These are phyloP conservation scores for Candida insectorum DNA, from an alignment of 805 yeast genomes.

Conservation along the genomic window DNA sequence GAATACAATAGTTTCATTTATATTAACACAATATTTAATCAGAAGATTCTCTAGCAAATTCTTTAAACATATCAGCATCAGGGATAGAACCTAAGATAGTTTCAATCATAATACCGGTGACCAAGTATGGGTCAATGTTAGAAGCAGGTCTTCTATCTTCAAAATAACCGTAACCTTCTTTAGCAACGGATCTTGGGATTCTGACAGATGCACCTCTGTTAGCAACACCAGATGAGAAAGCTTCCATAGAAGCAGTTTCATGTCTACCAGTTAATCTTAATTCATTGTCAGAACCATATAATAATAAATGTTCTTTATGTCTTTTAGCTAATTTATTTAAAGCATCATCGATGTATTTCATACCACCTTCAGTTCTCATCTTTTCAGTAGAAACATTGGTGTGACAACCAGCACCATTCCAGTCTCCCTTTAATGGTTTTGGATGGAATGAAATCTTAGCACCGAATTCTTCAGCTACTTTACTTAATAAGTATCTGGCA, in stretches of 20 bases:
- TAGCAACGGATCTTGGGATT: conserved; percentile 98
- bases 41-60: conserved; percentile 69
- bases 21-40: no score
- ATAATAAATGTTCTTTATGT: conserved; percentile 92
- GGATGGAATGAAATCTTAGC: conserved; percentile 99
- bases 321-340: conserved; percentile 91
- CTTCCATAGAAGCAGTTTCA: conserved; percentile 93
- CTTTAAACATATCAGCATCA: conserved; percentile 92
- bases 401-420: conserved; percentile 99
- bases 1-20: no score
- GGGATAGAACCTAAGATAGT: conserved; percentile 93
- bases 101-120: conserved; percentile 97
- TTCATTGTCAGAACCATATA: conserved; percentile 95
- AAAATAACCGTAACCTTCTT: conserved; percentile 96
- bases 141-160: conserved; percentile 99
- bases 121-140: conserved; percentile 98
- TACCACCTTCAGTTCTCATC: conserved; percentile 96
- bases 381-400: conserved; percentile 91
- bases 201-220: conserved; percentile 99
- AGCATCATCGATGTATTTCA: conserved; percentile 90
- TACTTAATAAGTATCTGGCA: conserved; percentile 86
- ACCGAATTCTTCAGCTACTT: conserved; percentile 98
- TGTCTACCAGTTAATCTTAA: conserved; percentile 96
- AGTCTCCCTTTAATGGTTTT: conserved; percentile 97
- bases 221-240: conserved; percentile 96